A percentile compares a stretch with the other conserved stretches of the same genome.
These are phyloP conservation scores for Mallotus repandus DNA, from an alignment of 441 rosid species.

Conservation along the genomic window DNA sequence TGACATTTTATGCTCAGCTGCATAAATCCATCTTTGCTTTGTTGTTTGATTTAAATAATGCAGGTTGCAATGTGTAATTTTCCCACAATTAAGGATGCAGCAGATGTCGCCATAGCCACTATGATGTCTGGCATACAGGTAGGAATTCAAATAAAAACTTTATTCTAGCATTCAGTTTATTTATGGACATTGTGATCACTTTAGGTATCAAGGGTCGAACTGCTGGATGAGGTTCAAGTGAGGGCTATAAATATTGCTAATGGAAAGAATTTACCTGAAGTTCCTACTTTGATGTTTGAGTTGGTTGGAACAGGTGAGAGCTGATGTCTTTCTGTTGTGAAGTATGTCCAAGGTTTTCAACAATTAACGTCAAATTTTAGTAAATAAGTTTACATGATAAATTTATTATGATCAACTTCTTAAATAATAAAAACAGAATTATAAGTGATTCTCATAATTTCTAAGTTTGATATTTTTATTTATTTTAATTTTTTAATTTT, in stretches of 20 bases:
- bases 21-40: background rate
- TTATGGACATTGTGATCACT: slow-evolving; percentile 24
- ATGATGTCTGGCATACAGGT: slow-evolving; percentile 92
- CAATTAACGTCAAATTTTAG: too few relatives aligned
- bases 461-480: too few relatives aligned
- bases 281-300: slow-evolving; percentile 93
- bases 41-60: slow-evolving; percentile 16
- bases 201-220: slow-evolving; percentile 88
- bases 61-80: slow-evolving; percentile 98
- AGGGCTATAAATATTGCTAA: slow-evolving; percentile 85
- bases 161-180: slow-evolving; percentile 18
- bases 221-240: slow-evolving; percentile 86
- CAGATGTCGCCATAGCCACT: slow-evolving; percentile 90
- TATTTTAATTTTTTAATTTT: too few relatives aligned
- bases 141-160: slow-evolving; percentile 23
- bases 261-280: slow-evolving; percentile 73
- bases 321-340: slow-evolving; percentile 4
- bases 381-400: too few relatives aligned
- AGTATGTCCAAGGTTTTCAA: background rate
- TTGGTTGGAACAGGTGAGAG: slow-evolving; percentile 80
- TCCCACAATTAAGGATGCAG: slow-evolving; percentile 90
- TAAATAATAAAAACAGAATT: too few relatives aligned
- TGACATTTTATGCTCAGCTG: background rate
- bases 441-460: too few relatives aligned
- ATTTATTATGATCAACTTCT: too few relatives aligned